Percentiles rank a stretch among this genome's conserved stretches.
These are phyloP conservation scores for Fusarium dlaminii DNA, from an alignment of 2,329 filamentous ascomycete species.

Conservation along the genomic window DNA sequence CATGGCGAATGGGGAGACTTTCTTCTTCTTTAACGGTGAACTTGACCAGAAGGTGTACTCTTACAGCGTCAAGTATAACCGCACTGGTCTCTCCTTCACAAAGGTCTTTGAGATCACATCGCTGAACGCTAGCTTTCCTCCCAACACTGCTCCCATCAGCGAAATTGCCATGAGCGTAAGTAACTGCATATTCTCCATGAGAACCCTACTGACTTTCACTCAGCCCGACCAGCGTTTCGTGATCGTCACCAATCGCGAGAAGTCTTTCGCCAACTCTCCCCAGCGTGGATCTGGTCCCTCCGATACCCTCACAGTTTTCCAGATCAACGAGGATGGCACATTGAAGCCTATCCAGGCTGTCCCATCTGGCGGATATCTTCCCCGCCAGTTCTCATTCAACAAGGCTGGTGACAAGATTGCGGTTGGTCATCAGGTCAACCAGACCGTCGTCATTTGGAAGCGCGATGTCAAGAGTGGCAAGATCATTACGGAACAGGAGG, in stretches of 20 bases:
- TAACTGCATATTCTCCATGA: accelerated
- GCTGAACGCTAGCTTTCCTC: constrained; percentile 23
- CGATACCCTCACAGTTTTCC: constrained; percentile 36
- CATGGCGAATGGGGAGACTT: constrained; percentile 33
- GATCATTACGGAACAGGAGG: constrained; percentile 31
- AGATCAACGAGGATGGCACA: constrained; percentile 30
- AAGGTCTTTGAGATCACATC: constrained; percentile 39
- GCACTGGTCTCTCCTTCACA: constrained; percentile 20
- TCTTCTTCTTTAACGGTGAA: constrained; percentile 40
- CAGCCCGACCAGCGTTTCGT: constrained; percentile 37
- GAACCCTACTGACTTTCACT: background rate
- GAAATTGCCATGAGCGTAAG: constrained; percentile 40
- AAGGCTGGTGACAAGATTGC: constrained; percentile 39
- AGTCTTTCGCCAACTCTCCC: constrained; percentile 33
- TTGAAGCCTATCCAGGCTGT: constrained; percentile 30
- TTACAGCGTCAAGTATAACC: constrained; percentile 33
- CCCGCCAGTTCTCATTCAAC: constrained; percentile 40
- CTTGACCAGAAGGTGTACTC: constrained; percentile 39
- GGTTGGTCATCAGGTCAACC: constrained; percentile 38
- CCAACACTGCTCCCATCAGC: constrained; percentile 33
- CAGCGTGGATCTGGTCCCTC: constrained; percentile 23
- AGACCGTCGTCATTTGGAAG: constrained; percentile 39
- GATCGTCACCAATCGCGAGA: constrained; percentile 37
- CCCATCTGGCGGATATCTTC: constrained; percentile 34
- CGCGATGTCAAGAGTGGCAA: constrained; percentile 33